Base-by-base conservation (phyloP, 129 eudicot genomes). In the Dittrichia graveolens region DNA sequence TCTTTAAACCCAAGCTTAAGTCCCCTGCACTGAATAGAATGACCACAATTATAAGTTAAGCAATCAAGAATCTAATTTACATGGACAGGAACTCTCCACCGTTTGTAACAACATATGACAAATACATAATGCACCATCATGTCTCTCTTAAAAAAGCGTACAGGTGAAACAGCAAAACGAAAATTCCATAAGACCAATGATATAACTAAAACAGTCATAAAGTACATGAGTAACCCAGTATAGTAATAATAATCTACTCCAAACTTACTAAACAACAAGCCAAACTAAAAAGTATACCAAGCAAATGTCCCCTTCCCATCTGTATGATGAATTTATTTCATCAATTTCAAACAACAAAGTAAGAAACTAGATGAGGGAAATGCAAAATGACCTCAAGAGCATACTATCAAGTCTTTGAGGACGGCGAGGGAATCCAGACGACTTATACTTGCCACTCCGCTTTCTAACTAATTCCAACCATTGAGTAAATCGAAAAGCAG, bases 391-490 rank as follows among this genome's bases (percentile, higher is more conserved):
- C 98, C 95, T 85, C 73, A 81, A 46, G 79, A 83, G 91, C 88
- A 84, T 82, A 74, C 83, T 86, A 82, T 75, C 83, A 14, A 73
- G 62, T 35, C 83, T 69, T 2, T 68, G 71, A 80, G 89, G 91
- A 24, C 92, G 85, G 52, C 60, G 87, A 75, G 98, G 93, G 80
- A 88, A 88, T 3, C 94, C 95, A 6, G 98, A 87, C 73, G 92
- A 78, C 65, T 90, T 83, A 75, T 81, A 78, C 63, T 78, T 77
- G 52, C 88, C 79, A 16, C 95, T 94, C 16, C 97, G 89, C 74
- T 84, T 90, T 46, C 99, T 91, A 45, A 94, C 96, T 65, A 94
- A 79, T 53, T 90, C 99, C 85, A 94, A 72, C 99, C 97, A 94
- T 81, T 94, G 97, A 42, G 87, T 65, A 58, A 93, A 87, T 66